Evolutionary conservation across 257 asterid genomes (phyloP).

Genomic region (Ophiorrhiza pumila): DNA sequence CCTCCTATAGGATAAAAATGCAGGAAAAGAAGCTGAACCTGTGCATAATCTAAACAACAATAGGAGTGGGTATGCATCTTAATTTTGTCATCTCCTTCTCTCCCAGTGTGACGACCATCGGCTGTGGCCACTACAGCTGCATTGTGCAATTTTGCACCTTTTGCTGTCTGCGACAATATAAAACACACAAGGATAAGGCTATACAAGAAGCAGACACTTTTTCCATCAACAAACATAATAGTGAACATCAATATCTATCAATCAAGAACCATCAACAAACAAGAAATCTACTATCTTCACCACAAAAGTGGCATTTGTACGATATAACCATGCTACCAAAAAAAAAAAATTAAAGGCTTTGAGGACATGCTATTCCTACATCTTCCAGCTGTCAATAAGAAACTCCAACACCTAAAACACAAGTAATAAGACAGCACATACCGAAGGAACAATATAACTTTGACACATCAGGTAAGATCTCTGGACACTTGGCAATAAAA

Average conservation of each 20-base stretch:
- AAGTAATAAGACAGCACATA: background rate
- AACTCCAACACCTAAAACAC: background rate
- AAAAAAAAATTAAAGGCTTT: background rate
- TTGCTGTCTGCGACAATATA: slow-evolving; percentile 51
- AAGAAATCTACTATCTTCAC: background rate
- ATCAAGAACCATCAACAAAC: background rate
- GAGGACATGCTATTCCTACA: background rate
- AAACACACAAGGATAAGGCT: background rate
- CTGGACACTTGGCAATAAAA: background rate
- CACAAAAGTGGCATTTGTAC: background rate
- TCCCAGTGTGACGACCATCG: slow-evolving; percentile 58
- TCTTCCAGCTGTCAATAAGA: background rate
- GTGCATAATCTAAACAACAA: slow-evolving; percentile 88
- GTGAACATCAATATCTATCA: background rate
- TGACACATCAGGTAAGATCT: background rate
- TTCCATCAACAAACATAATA: background rate
- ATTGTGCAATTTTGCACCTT: slow-evolving; percentile 78
- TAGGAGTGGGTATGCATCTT: slow-evolving; percentile 91
- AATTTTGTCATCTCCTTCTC: slow-evolving; percentile 80
- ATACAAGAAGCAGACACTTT: background rate
- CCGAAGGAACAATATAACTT: background rate
- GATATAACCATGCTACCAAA: background rate
- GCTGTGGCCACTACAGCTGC: slow-evolving; percentile 71
- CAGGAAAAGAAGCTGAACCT: slow-evolving; percentile 39
- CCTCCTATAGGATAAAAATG: background rate